Conservation (phyloP, 1,284 basidiomycete species). For the Ganoderma multipileum region DNA sequence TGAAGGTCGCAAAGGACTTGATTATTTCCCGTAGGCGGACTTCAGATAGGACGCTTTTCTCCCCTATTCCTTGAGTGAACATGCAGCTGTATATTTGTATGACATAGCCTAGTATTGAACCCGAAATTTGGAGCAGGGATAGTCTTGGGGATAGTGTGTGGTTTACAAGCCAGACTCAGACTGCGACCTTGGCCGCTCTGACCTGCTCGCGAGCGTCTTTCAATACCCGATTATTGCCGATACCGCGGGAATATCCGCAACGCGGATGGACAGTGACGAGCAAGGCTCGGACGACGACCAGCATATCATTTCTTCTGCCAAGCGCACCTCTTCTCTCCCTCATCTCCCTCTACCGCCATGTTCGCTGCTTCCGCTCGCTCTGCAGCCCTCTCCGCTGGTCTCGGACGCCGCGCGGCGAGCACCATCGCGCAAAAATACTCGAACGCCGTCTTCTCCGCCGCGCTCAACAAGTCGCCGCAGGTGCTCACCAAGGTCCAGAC, state of each 20-base stretch:
- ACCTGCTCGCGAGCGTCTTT: no score
- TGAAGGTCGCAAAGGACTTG: conserved; percentile 14
- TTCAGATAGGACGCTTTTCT: background rate
- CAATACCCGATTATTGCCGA: conserved; percentile 19
- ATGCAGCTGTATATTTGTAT: no score
- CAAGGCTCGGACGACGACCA: conserved; percentile 23
- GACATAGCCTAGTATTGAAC: no score
- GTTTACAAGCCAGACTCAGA: no score
- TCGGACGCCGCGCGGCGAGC: conserved; percentile 74
- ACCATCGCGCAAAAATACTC: conserved; percentile 91
- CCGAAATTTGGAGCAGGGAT: no score
- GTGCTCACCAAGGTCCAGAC: conserved; percentile 82
- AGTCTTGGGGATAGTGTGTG: no score
- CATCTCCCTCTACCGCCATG: conserved; percentile 36
- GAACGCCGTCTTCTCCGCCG: conserved; percentile 91
- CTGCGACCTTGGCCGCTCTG: no score
- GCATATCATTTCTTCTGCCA: conserved; percentile 16
- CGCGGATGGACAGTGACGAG: conserved; percentile 26
- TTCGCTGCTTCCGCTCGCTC: conserved; percentile 54
- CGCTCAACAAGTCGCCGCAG: conserved; percentile 84
- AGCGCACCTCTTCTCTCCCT: conserved; percentile 12
- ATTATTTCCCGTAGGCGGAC: conserved; percentile 16
- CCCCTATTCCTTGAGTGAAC: background rate
- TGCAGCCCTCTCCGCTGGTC: conserved; percentile 48
- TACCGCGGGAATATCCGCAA: conserved; percentile 32